Evolutionary conservation across 208 protist species (phyloP), one percentile per base, ranked within the genome.

Genomic region (Trypanosoma avium): DNA sequence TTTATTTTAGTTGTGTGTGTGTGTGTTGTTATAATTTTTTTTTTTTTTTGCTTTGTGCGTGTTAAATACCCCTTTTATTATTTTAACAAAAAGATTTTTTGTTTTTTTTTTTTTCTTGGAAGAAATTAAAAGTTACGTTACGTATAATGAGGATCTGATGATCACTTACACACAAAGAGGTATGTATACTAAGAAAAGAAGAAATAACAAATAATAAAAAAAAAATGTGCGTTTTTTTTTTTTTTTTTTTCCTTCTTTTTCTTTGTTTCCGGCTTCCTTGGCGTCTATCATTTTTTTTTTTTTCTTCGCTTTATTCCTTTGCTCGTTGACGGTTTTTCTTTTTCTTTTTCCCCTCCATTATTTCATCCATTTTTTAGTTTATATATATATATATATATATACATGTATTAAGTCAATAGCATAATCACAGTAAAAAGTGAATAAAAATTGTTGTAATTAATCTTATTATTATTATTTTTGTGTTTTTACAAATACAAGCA

Each of bases 1-100:
- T n/a, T n/a, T 2, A 38, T 10, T 13, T 13, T 13, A 61, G 13
- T 21, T 3, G 21, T 30, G 40, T 45, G 15, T 24, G 55, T 24
- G 24, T 30, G 42, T 61, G 30, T 61, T 5, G 42, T 30, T 50
- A 24, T 61, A n/a, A 27, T 46, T 61, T 2, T 55, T 55, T 24
- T 35, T 55, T 8, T 55, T 55, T 12, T 55, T n/a, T n/a, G n/a
- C n/a, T n/a, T n/a, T n/a, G n/a, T n/a, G n/a, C n/a, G n/a, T n/a
- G n/a, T n/a, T n/a, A n/a, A n/a, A n/a, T n/a, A n/a, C n/a, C n/a
- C 27, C 12, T 30, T 7, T 15, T 8, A 12, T 48, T 17, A 21
- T 42, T 27, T 32, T 45, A 5, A 10, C 10, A 38, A 38, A 13
- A 13, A 13, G 7, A 5, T 38, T 10, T 38, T 38, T 5, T 10